phyloP scores from a whole-genome alignment of 164 flowering plant species.

The Warburgia ugandensis region DNA sequence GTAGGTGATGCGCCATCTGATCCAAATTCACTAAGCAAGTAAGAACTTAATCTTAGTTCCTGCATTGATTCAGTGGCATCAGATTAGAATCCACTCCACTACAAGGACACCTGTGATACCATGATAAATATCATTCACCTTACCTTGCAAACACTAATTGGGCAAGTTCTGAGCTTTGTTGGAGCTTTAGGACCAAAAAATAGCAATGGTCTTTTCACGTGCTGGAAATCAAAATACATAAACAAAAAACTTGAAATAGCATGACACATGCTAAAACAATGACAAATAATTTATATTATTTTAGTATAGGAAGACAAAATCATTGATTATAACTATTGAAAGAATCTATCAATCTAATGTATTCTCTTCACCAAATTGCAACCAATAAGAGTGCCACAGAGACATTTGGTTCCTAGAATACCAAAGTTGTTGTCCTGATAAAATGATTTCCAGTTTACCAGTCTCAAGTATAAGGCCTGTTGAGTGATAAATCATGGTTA shows the following conservation, averaged over 20 bases:
- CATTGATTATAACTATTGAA: background rate
- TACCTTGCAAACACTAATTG: conserved; percentile 84
- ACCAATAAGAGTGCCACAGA: too few species aligned
- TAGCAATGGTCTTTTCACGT: conserved; percentile 74
- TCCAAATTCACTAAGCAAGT: conserved; percentile 60
- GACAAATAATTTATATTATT: background rate
- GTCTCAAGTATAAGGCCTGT: too few species aligned
- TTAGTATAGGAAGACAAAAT: background rate
- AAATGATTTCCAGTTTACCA: too few species aligned
- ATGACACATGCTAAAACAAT: background rate
- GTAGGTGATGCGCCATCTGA: conserved; percentile 50
- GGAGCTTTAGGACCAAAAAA: conserved; percentile 96
- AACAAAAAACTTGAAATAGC: too few species aligned
- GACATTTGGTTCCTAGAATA: too few species aligned
- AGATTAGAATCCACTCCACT: background rate
- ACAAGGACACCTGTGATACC: background rate
- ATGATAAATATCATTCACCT: background rate
- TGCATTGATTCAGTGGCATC: conserved; percentile 19
- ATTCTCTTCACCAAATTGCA: too few species aligned
- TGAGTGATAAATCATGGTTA: too few species aligned
- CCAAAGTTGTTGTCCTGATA: too few species aligned
- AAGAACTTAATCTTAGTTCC: conserved; percentile 78
- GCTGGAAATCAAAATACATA: conserved; percentile 47
- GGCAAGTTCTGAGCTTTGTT: conserved; percentile 63
- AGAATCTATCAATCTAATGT: too few species aligned